Evolutionary conservation across 495 filamentous ascomycete genomes (phyloP), one percentile per base, ranked within the genome.

Genomic region (Aspergillus ellipticus): DNA sequence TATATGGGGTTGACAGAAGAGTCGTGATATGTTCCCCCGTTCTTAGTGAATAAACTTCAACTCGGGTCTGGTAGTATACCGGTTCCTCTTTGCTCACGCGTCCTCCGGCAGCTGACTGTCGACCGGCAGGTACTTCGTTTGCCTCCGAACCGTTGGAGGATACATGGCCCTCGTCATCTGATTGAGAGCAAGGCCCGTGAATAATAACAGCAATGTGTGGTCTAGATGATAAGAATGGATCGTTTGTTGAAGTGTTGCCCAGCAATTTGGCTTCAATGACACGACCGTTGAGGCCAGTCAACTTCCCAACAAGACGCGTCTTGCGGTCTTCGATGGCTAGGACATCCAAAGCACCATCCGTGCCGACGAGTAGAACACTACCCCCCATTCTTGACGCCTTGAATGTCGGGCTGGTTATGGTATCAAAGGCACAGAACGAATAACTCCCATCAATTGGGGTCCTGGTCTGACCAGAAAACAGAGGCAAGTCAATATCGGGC

Each of bases 241-340:
- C 82, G 58, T 61, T 57, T 16, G 65, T 56, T 22, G 72, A 66
- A n/a, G 70, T 75, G 69, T 79, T 84, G 1, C 86, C 79, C 37
- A 96, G 59, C 17, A 96, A 81, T 66, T 91, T 95, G 26, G 90
- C 92, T 41, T 86, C 82, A 47, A 90, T 78, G 1, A 96, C 87
- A n/a, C 84, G 83, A 33, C 92, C 92, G 60, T 85, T 84, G 11
- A 96, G 74, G 21, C 88, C 87, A 61, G 85, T 83, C 53, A 96
- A 70, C 55, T 82, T 84, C 8, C 84, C 85, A 42, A 89, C 68
- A 6, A 79, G 71, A 53, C 87, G 83, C 42, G 87, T 69, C 17
- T 84, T 84, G 54, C 84, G 82, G 55, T 86, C 86, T 49, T 84
- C 83, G 26, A 93, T 75, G 15, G 82, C 76, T 55, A 85, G 83